Conservation (phyloP, 306 rosid genomes). For the Quercus gilva region DNA sequence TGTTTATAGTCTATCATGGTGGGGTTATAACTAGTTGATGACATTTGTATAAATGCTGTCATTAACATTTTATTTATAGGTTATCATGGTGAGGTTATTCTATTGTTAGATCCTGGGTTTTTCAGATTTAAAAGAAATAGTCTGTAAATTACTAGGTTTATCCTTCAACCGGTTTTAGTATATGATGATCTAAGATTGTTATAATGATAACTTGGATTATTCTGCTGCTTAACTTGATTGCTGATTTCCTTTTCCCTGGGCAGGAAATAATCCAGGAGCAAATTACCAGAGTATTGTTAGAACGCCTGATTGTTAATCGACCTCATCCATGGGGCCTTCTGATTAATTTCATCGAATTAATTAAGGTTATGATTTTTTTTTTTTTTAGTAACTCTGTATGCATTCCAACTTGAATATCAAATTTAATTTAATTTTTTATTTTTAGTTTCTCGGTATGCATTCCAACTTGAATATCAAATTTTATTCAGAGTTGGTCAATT, state of each 20-base stretch:
- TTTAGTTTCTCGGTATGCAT: not conserved
- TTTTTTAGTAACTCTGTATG: not conserved
- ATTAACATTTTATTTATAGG: not conserved
- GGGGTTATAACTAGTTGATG: not conserved
- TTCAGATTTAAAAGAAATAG: not conserved
- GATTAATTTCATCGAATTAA: constrained; percentile 92
- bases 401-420: not conserved
- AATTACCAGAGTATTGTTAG: constrained; percentile 93
- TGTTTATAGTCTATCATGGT: not conserved
- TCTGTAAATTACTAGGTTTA: not conserved
- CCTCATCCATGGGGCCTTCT: constrained; percentile 99
- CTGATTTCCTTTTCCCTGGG: constrained; percentile 9
- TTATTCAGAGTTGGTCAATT: not conserved
- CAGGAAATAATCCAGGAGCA: constrained; percentile 98
- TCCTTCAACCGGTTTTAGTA: not conserved
- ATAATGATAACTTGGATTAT: not conserved
- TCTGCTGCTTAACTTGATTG: not conserved
- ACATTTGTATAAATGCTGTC: no score
- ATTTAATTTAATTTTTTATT: not conserved
- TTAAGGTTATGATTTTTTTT: constrained; percentile 53
- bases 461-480: not conserved
- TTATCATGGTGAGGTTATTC: not conserved
- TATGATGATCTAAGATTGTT: not conserved
- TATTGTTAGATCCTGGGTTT: not conserved
- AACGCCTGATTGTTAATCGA: constrained; percentile 88